A percentile compares a stretch with the other conserved stretches of the same genome.
Evolutionary conservation across 192 early-diverging fungal species (phyloP).

Genomic region (Mortierella antarctica): DNA sequence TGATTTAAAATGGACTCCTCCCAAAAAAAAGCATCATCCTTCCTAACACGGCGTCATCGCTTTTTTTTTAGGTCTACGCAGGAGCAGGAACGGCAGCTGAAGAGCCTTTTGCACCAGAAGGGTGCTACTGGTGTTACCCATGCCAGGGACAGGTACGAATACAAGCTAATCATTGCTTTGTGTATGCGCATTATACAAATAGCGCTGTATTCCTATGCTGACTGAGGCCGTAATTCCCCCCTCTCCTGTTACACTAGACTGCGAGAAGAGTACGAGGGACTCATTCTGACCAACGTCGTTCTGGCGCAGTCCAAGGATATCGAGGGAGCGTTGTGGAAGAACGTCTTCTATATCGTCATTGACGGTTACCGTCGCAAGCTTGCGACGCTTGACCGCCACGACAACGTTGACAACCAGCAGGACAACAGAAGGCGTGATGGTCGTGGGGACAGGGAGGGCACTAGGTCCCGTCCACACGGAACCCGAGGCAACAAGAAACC

Average conservation of each 20-base stretch:
- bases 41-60: not conserved
- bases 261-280: conserved; percentile 56
- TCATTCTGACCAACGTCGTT: conserved; percentile 57
- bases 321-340: conserved; percentile 60
- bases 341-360: conserved; percentile 63
- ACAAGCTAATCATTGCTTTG: not conserved
- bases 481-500: conserved; percentile 33
- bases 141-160: conserved; percentile 49
- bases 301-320: conserved; percentile 60
- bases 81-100: conserved; percentile 36
- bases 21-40: not conserved
- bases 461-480: conserved; percentile 31
- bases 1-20: not conserved
- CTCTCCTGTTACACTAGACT: conserved; percentile 34
- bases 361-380: conserved; percentile 60
- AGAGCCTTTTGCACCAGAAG: conserved; percentile 43
- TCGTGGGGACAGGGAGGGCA: conserved; percentile 18
- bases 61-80: conserved; percentile 30
- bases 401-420: conserved; percentile 22
- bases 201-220: too few species aligned
- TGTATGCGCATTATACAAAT: too few species aligned
- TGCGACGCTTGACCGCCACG: conserved; percentile 31
- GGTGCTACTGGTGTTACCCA: conserved; percentile 37
- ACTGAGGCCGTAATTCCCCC: not conserved
- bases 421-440: conserved; percentile 10